phyloP scores from a whole-genome alignment of 345 rosid species.

The Mercurialis annua region DNA sequence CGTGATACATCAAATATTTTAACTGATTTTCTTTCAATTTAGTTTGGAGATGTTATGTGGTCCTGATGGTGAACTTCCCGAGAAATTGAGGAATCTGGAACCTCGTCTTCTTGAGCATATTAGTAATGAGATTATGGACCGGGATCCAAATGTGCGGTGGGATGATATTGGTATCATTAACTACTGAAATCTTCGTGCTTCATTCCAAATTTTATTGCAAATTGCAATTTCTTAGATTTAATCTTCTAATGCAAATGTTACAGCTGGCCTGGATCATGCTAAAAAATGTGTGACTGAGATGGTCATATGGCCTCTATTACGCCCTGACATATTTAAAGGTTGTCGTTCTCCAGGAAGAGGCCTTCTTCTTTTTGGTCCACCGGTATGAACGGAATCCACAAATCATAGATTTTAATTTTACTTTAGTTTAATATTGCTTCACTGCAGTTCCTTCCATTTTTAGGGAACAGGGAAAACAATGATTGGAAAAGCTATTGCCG shows the following conservation, averaged over 20 bases:
- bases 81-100: conserved; percentile 88
- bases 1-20: not conserved
- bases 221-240: not conserved
- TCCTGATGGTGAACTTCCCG: conserved; percentile 98
- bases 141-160: conserved; percentile 96
- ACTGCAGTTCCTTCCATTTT: conserved; percentile 18
- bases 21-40: conserved; percentile 10
- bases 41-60: conserved; percentile 96
- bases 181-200: conserved; percentile 17
- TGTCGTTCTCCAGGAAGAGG: conserved; percentile 99
- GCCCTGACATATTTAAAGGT: conserved; percentile 93
- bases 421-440: too few relatives aligned
- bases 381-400: conserved; percentile 53
- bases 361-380: conserved; percentile 98
- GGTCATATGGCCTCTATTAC: conserved; percentile 96
- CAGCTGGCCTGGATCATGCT: conserved; percentile 99
- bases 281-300: conserved; percentile 98
- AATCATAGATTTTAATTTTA: too few relatives aligned
- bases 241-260: conserved; percentile 29
- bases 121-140: conserved; percentile 97
- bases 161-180: conserved; percentile 76
- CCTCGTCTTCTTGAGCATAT: conserved; percentile 95
- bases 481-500: conserved; percentile 99
- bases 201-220: not conserved
- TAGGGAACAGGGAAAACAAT: conserved; percentile 99